Evolutionary conservation across 495 filamentous ascomycete species (phyloP), one percentile per base, ranked within the genome.

Genomic region (Aspergillus cristatus): DNA sequence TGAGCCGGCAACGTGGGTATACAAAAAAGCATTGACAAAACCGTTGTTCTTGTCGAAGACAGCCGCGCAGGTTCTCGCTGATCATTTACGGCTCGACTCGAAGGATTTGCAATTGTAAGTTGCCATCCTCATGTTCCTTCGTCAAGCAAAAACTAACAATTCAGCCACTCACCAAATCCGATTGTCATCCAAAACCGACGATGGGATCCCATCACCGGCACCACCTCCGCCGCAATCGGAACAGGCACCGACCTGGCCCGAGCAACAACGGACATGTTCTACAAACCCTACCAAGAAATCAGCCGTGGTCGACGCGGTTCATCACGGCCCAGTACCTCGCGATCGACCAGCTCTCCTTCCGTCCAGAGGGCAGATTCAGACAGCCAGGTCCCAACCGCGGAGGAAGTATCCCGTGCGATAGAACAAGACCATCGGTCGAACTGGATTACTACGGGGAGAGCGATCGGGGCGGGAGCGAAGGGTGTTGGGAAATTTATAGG

Each of bases 1-100:
- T 14, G 69, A 64, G 14, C 74, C 79, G 1, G 85, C 83, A 0
- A 75, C 73, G 0, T 91, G 86, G 86, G 58, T 58, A 20, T 55
- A 83, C 24, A 79, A 76, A 47, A 47, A 48, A 15, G 50, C 48
- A 8, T 30, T 26, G 6, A 54, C 61, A n/a, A 75, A 71, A 1
- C 61, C 58, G 12, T 38, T 86, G 7, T 54, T 69, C 37, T 52
- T 93, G 2, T 80, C 73, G 32, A 66, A 81, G 1, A 37, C 86
- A 16, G 86, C 83, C 0, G 82, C 82, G 0, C 68, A 82, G 35
- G 42, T 84, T 7, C 51, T 83, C 2, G 69, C 82, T 0, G 59
- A 76, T 35, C 62, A 67, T 43, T 68, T 71, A 28, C 68, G 72
- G 34, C 50, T 87, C 28, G 65, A 70, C 14, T 80, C 74, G 71